Conservation (phyloP, 495 filamentous ascomycete genomes). For the Pseudoneurospora amorphoporcata region DNA sequence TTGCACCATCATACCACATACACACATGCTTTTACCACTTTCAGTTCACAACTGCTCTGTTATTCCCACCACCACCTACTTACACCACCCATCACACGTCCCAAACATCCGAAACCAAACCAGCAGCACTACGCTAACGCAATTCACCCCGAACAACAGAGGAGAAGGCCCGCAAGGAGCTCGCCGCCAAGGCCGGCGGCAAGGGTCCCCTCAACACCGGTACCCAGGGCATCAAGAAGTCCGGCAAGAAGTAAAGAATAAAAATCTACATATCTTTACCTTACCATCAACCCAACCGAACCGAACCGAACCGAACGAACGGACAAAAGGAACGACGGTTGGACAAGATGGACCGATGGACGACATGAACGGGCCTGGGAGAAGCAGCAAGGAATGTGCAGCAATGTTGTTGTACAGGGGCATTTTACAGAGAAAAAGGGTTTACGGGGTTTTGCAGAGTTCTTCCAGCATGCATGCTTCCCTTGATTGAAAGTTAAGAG, state of each 20-base stretch:
- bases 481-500: background rate
- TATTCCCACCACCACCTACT: background rate
- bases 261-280: background rate
- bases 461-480: background rate
- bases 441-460: background rate
- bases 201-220: slow-evolving; percentile 58
- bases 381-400: background rate
- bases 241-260: slow-evolving; percentile 64
- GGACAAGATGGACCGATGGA: background rate
- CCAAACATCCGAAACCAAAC: background rate
- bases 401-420: background rate
- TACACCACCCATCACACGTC: background rate
- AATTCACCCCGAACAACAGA: slow-evolving; percentile 33
- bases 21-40: too few species aligned
- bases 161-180: slow-evolving; percentile 66
- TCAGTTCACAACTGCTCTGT: too few species aligned
- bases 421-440: background rate
- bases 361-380: background rate
- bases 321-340: background rate
- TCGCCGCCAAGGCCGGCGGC: slow-evolving; percentile 52
- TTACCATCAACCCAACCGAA: background rate
- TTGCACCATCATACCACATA: too few species aligned
- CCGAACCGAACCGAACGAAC: background rate
- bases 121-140: slow-evolving; percentile 3
- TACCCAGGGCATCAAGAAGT: slow-evolving; percentile 80